A percentile compares a stretch with the other conserved stretches of the same genome.
phyloP scores from a whole-genome alignment of 2,329 filamentous ascomycete species.

The Epicoccum sorghinum region DNA sequence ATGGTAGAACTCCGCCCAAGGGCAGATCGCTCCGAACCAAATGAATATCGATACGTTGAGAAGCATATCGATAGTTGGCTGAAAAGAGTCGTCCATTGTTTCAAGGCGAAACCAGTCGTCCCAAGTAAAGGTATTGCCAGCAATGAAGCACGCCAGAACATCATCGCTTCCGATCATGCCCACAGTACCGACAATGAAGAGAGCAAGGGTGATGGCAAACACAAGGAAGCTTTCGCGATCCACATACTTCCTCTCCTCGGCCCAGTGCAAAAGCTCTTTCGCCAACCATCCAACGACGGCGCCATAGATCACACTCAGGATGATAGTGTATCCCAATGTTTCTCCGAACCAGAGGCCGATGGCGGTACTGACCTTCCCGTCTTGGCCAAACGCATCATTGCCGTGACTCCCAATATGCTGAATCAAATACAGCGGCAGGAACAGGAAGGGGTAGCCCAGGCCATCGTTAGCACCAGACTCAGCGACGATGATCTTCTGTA shows the following conservation, averaged over 20 bases:
- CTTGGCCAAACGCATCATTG: conserved; percentile 18
- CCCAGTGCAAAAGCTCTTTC: conserved; percentile 82
- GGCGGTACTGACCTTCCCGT: conserved; percentile 65
- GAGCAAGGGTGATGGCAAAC: conserved; percentile 81
- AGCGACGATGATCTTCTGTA: conserved; percentile 70
- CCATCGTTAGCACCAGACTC: conserved; percentile 92
- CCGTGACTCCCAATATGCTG: conserved; percentile 69
- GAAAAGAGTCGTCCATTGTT: conserved; percentile 88
- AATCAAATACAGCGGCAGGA: conserved; percentile 82
- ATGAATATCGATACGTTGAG: conserved; percentile 88
- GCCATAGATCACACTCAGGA: conserved; percentile 80
- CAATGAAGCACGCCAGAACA: conserved; percentile 89
- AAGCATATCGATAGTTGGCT: conserved; percentile 93
- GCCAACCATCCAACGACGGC: conserved; percentile 78
- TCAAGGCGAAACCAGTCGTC: conserved; percentile 89
- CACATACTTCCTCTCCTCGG: conserved; percentile 79
- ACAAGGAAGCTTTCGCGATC: conserved; percentile 88
- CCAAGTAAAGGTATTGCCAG: conserved; percentile 89
- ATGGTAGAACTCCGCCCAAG: conserved; percentile 73
- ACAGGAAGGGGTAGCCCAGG: conserved; percentile 86
- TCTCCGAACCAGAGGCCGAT: conserved; percentile 84
- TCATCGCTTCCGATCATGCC: conserved; percentile 89
- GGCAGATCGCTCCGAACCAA: conserved; percentile 76
- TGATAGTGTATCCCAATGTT: conserved; percentile 82
- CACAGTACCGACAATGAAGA: conserved; percentile 87